These are phyloP conservation scores for Kwoniella sp. DNA, from an alignment of 768 basidiomycete genomes.

Conservation along the genomic window DNA sequence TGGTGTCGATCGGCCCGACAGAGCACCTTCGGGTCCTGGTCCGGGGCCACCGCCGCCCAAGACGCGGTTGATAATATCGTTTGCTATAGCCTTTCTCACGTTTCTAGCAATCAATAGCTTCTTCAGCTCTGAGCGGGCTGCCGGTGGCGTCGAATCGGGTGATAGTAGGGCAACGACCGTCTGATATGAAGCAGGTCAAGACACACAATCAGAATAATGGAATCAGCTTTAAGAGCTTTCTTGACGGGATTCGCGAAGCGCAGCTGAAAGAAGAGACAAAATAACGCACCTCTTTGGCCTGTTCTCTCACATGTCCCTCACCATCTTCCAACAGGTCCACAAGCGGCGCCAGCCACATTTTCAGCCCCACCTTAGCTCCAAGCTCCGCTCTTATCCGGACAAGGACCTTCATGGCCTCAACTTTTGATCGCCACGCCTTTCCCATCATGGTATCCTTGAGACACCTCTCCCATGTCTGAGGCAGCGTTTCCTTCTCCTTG, in stretches of 20 bases:
- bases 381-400: slow-evolving; percentile 32
- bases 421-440: slow-evolving; percentile 47
- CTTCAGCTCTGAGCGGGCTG: slow-evolving; percentile 89
- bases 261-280: neutral
- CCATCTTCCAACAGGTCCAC: slow-evolving; percentile 87
- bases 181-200: slow-evolving; percentile 16
- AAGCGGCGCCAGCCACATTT: slow-evolving; percentile 72
- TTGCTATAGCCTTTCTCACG: slow-evolving; percentile 83
- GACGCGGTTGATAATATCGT: slow-evolving; percentile 65
- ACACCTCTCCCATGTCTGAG: slow-evolving; percentile 42
- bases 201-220: neutral
- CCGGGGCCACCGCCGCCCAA: slow-evolving; percentile 27
- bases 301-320: slow-evolving; percentile 85
- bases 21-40: neutral
- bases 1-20: slow-evolving; percentile 19
- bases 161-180: slow-evolving; percentile 84
- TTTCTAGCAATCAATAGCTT: slow-evolving; percentile 77
- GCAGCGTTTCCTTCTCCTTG: slow-evolving; percentile 49
- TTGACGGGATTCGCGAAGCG: neutral
- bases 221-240: slow-evolving; percentile 1
- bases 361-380: slow-evolving; percentile 36
- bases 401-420: slow-evolving; percentile 48
- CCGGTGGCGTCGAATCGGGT: slow-evolving; percentile 76
- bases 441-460: slow-evolving; percentile 40
- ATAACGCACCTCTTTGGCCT: slow-evolving; percentile 64